Percentiles rank a stretch among this genome's conserved stretches.
Evolutionary conservation across 2,329 filamentous ascomycete species (phyloP).

Genomic region (Penicillium brasilianum): DNA sequence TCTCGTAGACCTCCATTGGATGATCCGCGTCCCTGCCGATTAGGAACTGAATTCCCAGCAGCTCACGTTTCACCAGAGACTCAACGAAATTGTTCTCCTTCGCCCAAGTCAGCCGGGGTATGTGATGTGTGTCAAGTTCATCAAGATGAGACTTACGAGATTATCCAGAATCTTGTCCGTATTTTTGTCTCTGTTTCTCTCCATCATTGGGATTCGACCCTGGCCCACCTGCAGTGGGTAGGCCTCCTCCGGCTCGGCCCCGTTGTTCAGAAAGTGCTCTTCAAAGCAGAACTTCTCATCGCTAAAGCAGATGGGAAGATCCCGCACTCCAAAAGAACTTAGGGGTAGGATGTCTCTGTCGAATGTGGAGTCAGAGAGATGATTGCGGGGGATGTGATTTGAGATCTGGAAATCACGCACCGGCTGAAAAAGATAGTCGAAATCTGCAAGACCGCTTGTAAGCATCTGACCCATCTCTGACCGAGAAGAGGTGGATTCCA

Average conservation of each 20-base stretch:
- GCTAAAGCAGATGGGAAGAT: not conserved
- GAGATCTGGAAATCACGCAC: slow-evolving; percentile 23
- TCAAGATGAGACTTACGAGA: not conserved
- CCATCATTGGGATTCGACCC: not conserved
- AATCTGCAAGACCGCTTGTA: not conserved
- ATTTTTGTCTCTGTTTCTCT: not conserved
- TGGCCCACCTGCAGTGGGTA: not conserved
- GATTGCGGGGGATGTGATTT: not conserved
- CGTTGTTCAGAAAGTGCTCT: slow-evolving; percentile 5
- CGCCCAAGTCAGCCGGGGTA: not conserved
- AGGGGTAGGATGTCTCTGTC: slow-evolving; percentile 12
- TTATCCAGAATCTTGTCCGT: not conserved
- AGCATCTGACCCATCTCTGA: not conserved
- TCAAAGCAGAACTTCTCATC: slow-evolving; percentile 4
- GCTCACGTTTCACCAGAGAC: not conserved
- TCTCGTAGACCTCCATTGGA: not conserved
- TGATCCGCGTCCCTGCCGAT: not conserved
- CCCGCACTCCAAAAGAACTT: slow-evolving; percentile 7
- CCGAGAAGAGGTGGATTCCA: slow-evolving; percentile 21
- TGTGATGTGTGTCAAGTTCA: not conserved
- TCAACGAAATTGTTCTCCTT: not conserved
- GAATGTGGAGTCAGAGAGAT: not conserved
- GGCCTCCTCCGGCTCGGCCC: not conserved
- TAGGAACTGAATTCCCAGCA: not conserved
- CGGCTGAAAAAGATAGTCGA: slow-evolving; percentile 34